These are phyloP conservation scores for Phoenix roebelenii DNA, from an alignment of 176 grass and related monocot species.

Conservation along the genomic window DNA sequence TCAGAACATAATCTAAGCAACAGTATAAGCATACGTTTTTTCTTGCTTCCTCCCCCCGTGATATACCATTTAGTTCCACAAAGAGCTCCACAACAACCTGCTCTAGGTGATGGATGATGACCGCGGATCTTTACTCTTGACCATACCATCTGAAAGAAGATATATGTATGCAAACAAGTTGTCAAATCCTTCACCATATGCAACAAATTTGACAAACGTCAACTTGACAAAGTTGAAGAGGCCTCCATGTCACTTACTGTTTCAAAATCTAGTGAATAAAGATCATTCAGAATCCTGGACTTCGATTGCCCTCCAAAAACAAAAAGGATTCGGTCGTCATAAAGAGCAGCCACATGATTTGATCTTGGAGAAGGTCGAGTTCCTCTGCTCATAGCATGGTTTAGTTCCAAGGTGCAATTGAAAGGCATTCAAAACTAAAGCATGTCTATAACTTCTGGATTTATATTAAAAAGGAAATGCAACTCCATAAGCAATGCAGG, in stretches of 20 bases:
- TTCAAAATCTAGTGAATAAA: slow-evolving; percentile 89
- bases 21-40: slow-evolving; percentile 55
- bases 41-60: slow-evolving; percentile 92
- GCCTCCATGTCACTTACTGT: slow-evolving; percentile 49
- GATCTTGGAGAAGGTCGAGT: slow-evolving; percentile 87
- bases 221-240: not conserved
- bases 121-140: slow-evolving; percentile 84
- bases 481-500: not conserved
- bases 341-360: slow-evolving; percentile 77
- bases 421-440: too few relatives aligned
- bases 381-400: slow-evolving; percentile 27
- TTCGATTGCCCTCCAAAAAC: slow-evolving; percentile 94
- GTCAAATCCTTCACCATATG: too few relatives aligned
- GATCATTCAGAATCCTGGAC: slow-evolving; percentile 86
- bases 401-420: too few relatives aligned
- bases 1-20: slow-evolving; percentile 1
- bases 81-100: slow-evolving; percentile 85
- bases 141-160: slow-evolving; percentile 73
- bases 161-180: too few relatives aligned
- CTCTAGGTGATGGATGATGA: slow-evolving; percentile 85
- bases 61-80: slow-evolving; percentile 99
- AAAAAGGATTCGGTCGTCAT: slow-evolving; percentile 77
- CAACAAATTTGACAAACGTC: not conserved
- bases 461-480: too few relatives aligned
- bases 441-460: too few relatives aligned